phyloP scores from a whole-genome alignment of 164 flowering plant genomes.

The Magnolia officinalis region DNA sequence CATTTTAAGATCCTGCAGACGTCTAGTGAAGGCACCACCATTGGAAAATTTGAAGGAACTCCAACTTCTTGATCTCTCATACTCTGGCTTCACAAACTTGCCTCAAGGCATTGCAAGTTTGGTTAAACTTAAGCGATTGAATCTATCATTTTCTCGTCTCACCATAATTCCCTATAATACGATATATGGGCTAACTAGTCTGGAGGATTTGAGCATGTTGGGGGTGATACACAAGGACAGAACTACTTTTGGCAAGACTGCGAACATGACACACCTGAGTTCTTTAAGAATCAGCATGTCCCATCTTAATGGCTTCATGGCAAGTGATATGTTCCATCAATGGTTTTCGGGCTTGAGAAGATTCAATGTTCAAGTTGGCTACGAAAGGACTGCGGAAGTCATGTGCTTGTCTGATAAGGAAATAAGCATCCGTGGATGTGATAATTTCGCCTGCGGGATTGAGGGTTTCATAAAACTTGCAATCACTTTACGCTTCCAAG shows the following conservation, averaged over 20 bases:
- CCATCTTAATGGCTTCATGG: background rate
- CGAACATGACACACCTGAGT: background rate
- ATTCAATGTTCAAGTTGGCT: background rate
- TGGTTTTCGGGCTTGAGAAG: background rate
- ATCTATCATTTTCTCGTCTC: background rate
- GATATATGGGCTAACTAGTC: background rate
- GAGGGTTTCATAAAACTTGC: background rate
- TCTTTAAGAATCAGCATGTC: background rate
- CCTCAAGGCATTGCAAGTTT: conserved; percentile 2
- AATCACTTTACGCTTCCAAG: background rate
- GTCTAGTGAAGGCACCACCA: background rate
- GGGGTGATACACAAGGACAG: background rate
- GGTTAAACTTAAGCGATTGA: background rate
- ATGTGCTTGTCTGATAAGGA: background rate
- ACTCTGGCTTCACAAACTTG: background rate
- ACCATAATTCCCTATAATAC: background rate
- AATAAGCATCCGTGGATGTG: background rate
- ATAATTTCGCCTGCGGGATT: background rate
- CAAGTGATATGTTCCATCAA: background rate
- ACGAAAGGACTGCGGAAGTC: background rate
- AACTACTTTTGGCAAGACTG: background rate
- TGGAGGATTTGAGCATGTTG: background rate
- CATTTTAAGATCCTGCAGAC: background rate
- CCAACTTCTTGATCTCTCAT: background rate
- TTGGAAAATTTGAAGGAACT: background rate